Evolutionary conservation across 1,284 basidiomycete genomes (phyloP), one percentile per base, ranked within the genome.

Genomic region (Boletellus deceptivus): DNA sequence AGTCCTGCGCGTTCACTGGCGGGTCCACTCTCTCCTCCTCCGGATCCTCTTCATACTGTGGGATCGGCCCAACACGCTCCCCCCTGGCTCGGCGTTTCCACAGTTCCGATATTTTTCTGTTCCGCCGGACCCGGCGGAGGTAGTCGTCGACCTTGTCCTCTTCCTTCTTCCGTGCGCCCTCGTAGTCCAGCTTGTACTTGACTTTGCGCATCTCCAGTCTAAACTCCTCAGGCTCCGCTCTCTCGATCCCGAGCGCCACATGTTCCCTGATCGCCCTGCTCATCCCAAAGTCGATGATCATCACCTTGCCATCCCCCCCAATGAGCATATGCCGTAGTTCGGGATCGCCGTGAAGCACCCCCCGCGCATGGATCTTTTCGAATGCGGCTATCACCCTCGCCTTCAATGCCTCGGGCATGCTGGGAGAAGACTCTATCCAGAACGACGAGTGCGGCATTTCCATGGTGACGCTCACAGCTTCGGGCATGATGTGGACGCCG

Each of bases 301-400:
- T 79, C 33, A 86, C 75, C 29, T 70, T 71, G 38, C 73, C 76
- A 57, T 84, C 79, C 3, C 71, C 79, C 3, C 76, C 75, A 40
- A 86, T 76, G 53, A 85, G 72, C 60, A 86, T 78, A 50, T 82
- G 76, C 6, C 75, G 71, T 36, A 79, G 71, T 47, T 77, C 73
- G 2, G 77, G 68, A 54, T 75, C 74, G 20, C 77, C 75, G 46
- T 83, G 81, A 20, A 76, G 65, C 29, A 83, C 72, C 4, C 80
- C 79, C 20, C 62, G 67, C 2, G 67, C 68, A 57, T 83, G 81
- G 8, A 84, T 65, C 53, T 70, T 70, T 48, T 72, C 64, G 53
- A 76, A 78, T 7, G 79, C 78, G 6, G 70, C 68, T 14, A 84
- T 64, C 50, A 77, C 74, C 43, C 69, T 70, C 48, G 72, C 68